Evolutionary conservation across 805 yeast genomes (phyloP).

Genomic region (Sugiyamaella americana): DNA sequence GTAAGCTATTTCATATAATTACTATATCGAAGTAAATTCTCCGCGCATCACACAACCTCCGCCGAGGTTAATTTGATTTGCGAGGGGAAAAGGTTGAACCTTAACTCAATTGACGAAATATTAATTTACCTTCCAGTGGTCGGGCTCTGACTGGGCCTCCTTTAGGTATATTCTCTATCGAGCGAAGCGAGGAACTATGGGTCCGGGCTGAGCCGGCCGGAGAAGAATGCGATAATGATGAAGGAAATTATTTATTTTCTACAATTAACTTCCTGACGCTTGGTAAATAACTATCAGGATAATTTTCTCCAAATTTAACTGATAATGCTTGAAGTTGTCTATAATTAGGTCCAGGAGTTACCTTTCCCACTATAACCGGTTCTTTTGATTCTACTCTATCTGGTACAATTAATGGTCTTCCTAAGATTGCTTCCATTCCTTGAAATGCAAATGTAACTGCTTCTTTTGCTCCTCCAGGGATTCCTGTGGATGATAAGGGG

Average conservation of each 20-base stretch:
- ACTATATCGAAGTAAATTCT: too few relatives aligned
- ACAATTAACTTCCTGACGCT: slow-evolving; percentile 14
- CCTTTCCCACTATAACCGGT: slow-evolving; percentile 24
- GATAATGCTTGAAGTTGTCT: slow-evolving; percentile 20
- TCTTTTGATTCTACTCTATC: slow-evolving; percentile 21
- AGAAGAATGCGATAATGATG: too few relatives aligned
- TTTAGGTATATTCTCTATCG: too few relatives aligned
- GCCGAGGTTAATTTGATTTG: too few relatives aligned
- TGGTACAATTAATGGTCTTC: slow-evolving; percentile 25
- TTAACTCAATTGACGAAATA: too few relatives aligned
- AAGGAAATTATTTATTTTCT: slow-evolving; percentile 4
- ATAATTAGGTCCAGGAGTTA: slow-evolving; percentile 28
- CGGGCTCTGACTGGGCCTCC: too few relatives aligned
- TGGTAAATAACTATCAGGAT: slow-evolving; percentile 12
- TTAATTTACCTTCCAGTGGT: too few relatives aligned
- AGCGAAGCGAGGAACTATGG: too few relatives aligned
- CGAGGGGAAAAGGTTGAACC: too few relatives aligned
- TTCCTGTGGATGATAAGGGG: slow-evolving; percentile 17
- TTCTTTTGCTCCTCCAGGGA: slow-evolving; percentile 22
- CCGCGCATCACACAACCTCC: too few relatives aligned
- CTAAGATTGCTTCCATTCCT: slow-evolving; percentile 25
- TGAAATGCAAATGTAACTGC: slow-evolving; percentile 28
- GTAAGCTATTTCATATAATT: too few relatives aligned
- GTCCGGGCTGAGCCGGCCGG: too few relatives aligned
- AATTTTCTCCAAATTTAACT: slow-evolving; percentile 15